These are phyloP conservation scores for Arthrobotrys conoides DNA, from an alignment of 2,329 filamentous ascomycete genomes.

Conservation along the genomic window DNA sequence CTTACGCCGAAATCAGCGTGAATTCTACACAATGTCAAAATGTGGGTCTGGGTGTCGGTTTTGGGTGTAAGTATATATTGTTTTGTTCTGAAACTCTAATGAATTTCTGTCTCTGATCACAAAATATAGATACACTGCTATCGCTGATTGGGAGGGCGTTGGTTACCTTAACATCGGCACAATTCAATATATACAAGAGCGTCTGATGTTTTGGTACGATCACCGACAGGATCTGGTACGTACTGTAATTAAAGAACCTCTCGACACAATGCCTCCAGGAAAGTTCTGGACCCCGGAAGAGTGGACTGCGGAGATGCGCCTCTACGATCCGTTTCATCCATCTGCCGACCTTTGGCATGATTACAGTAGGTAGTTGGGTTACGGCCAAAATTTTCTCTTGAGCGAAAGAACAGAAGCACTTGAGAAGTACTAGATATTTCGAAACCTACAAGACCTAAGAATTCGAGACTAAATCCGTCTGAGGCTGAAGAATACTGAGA, in stretches of 20 bases:
- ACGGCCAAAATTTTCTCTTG: neutral
- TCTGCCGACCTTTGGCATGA: neutral
- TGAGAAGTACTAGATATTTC: neutral
- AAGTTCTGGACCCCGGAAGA: conserved; percentile 21
- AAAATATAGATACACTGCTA: conserved; percentile 21
- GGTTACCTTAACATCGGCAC: neutral
- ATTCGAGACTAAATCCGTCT: neutral
- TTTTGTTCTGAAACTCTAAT: too few relatives aligned
- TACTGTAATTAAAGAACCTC: neutral
- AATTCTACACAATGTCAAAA: conserved; percentile 20
- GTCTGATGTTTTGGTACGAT: neutral
- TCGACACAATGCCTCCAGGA: conserved; percentile 5
- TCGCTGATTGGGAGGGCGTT: neutral
- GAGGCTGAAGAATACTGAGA: neutral
- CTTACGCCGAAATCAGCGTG: neutral
- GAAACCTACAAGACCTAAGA: neutral
- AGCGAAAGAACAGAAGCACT: neutral
- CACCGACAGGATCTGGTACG: neutral
- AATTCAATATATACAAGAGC: neutral
- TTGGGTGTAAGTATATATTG: conserved; percentile 13
- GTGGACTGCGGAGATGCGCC: conserved; percentile 1
- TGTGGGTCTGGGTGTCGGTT: conserved; percentile 16
- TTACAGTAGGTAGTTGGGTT: neutral
- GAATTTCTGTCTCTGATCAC: neutral
- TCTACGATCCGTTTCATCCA: neutral